These are phyloP conservation scores for Paramecium tetraurelia DNA, from an alignment of 73 alveolate species.

Conservation along the genomic window DNA sequence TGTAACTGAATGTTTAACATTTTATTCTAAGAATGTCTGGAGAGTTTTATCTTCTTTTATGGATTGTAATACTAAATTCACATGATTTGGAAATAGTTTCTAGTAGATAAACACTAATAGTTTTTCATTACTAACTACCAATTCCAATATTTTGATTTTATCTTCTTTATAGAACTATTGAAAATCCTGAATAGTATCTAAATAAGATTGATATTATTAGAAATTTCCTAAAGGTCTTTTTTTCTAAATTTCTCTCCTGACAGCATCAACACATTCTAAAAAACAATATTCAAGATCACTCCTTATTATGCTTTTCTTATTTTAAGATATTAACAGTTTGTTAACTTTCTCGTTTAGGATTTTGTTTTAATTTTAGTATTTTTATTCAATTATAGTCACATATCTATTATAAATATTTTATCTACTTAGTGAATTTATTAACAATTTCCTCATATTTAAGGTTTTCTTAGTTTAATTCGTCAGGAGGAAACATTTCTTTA, in stretches of 20 bases:
- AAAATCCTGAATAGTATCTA: conserved; percentile 16
- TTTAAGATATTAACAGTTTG: neutral
- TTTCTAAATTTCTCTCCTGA: conserved; percentile 78
- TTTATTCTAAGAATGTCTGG: neutral
- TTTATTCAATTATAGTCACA: conserved; percentile 20
- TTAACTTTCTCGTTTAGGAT: neutral
- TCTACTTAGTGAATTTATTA: neutral
- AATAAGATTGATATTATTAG: neutral
- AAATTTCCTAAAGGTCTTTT: conserved; percentile 30
- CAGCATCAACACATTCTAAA: conserved; percentile 85
- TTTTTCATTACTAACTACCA: conserved; percentile 66
- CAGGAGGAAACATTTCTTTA: neutral
- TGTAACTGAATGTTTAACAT: neutral
- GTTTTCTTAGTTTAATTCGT: neutral
- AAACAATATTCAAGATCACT: conserved; percentile 83
- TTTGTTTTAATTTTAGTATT: neutral
- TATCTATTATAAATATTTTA: neutral
- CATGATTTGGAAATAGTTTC: conserved; percentile 67
- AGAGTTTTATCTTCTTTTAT: neutral
- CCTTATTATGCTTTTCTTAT: conserved; percentile 58
- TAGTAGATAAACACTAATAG: conserved; percentile 64
- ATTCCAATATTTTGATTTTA: conserved; percentile 66
- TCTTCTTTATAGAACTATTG: conserved; percentile 51
- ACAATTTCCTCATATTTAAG: neutral
- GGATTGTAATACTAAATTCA: conserved; percentile 33